Evolutionary conservation across 305 asterid species (phyloP), one percentile per base, ranked within the genome.

Genomic region (Fraxinus velutina): DNA sequence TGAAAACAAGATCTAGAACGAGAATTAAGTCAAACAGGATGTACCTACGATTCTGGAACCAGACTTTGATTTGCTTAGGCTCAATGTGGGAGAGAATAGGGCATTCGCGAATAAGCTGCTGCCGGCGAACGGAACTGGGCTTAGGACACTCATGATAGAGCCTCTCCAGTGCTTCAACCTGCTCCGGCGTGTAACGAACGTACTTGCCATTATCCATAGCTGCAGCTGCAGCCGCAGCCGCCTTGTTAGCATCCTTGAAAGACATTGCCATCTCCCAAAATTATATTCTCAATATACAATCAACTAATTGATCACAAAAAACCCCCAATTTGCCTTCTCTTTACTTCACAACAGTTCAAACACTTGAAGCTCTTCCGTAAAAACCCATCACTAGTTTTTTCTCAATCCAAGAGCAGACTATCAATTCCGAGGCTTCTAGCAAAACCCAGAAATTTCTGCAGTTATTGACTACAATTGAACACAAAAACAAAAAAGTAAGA

Each of bases 181-280:
- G 92, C 92, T 87, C 90, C 30, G 92, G 92, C 71, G 92, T 89
- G 86, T 89, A 89, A 47, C 92, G 82, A 64, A 89, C 92, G 80
- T 87, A 87, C 72, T 87, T 89, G 4, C 90, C 90, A 36, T 86
- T 88, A 36, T 87, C 92, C 89, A 89, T 70, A 83, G 22, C 82
- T 0, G 13, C 75, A 70, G 75, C 75, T 27, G 73, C 73, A 8
- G 47, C 47, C 3, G 52, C 52, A 42, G 52, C 52, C 9, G 75
- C 75, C 75, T 32, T 70, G 44, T 86, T 87, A 87, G 89, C 88
- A 84, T 86, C 92, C 86, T 89, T 89, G 87, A 89, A 82, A 88
- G 92, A 60, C 76, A 83, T 81, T 34, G 87, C 85, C 92, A 87
- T 88, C 82, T 50, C 78, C 47, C 33, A 76, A 64, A 62, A 77